phyloP scores from a whole-genome alignment of 495 filamentous ascomycete genomes.

The Bacidia gigantensis region DNA sequence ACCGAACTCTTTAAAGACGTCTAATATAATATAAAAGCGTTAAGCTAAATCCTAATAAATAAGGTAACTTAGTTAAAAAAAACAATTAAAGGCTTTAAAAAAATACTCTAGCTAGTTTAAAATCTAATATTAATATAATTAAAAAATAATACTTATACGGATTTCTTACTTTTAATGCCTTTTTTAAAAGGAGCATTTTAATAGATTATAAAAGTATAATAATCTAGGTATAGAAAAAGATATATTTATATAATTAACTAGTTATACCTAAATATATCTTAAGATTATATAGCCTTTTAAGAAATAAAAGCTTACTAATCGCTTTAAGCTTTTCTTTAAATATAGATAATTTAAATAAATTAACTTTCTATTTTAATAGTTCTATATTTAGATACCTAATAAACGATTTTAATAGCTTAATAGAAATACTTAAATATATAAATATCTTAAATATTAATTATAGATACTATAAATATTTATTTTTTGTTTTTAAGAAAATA shows the following conservation, averaged over 20 bases:
- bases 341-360: not conserved
- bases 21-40: not conserved
- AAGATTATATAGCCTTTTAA: not conserved
- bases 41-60: not conserved
- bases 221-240: not conserved
- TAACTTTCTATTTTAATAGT: not conserved
- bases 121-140: not conserved
- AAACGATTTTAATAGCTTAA: not conserved
- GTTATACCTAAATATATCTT: not conserved
- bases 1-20: not conserved
- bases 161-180: not conserved
- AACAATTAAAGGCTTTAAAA: not conserved
- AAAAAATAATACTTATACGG: not conserved
- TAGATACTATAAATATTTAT: not conserved
- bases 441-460: not conserved
- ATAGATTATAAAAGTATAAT: not conserved
- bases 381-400: not conserved
- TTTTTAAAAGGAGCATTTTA: not conserved
- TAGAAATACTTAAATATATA: not conserved
- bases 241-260: not conserved
- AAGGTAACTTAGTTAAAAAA: not conserved
- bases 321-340: not conserved
- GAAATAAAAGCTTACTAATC: not conserved
- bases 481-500: not conserved
- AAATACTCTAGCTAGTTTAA: not conserved